These are phyloP conservation scores for Malassezia pachydermatis DNA, from an alignment of 1,284 basidiomycete genomes.

Conservation along the genomic window DNA sequence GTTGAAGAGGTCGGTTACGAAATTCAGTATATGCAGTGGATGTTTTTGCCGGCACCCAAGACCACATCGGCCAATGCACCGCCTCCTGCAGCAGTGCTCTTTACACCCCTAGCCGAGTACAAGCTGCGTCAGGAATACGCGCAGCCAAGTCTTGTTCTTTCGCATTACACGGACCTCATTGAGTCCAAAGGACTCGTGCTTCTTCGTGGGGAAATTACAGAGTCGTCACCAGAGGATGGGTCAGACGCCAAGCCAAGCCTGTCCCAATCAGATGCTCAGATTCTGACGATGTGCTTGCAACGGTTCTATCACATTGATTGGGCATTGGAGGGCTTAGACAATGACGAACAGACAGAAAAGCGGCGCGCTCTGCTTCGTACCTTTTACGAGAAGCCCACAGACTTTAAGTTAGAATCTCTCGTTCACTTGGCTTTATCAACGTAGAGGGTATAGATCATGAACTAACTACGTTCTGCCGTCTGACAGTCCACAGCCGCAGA, in stretches of 20 bases:
- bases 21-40: slow-evolving; percentile 45
- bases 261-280: slow-evolving; percentile 35
- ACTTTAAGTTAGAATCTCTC: slow-evolving; percentile 34
- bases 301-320: slow-evolving; percentile 36
- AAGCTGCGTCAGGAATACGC: slow-evolving; percentile 76
- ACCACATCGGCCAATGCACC: slow-evolving; percentile 6
- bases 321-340: background rate
- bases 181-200: slow-evolving; percentile 71
- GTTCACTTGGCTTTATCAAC: slow-evolving; percentile 28
- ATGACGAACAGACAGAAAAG: slow-evolving; percentile 16
- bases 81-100: slow-evolving; percentile 57
- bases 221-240: slow-evolving; percentile 52
- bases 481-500: background rate
- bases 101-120: slow-evolving; percentile 89
- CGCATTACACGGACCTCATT: slow-evolving; percentile 81
- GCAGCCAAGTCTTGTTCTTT: slow-evolving; percentile 79
- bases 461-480: background rate
- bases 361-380: slow-evolving; percentile 27
- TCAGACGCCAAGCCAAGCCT: slow-evolving; percentile 52
- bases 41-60: slow-evolving; percentile 22
- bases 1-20: slow-evolving; percentile 32
- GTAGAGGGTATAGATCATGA: background rate
- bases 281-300: slow-evolving; percentile 37
- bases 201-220: slow-evolving; percentile 82
- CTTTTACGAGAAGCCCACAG: slow-evolving; percentile 32